A percentile compares a stretch with the other conserved stretches of the same genome.
phyloP scores from a whole-genome alignment of 805 yeast genomes.

The Nakazawaea populi region DNA sequence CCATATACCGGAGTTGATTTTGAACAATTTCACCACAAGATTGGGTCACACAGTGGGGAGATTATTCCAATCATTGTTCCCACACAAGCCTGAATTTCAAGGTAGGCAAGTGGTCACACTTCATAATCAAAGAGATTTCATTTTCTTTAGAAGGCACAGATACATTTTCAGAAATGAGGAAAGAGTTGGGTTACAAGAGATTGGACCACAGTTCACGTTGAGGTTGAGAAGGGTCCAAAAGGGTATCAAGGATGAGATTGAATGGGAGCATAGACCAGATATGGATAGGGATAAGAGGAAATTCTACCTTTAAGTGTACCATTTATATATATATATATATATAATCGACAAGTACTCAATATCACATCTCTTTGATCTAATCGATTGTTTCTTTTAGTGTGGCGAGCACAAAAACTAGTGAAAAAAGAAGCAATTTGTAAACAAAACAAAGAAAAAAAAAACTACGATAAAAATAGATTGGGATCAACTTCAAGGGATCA shows the following conservation, averaged over 20 bases:
- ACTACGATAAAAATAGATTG: background rate
- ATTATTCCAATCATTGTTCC: conserved; percentile 86
- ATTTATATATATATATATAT: background rate
- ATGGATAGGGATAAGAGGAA: conserved; percentile 96
- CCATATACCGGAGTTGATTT: conserved; percentile 86
- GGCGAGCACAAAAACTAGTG: too few species aligned
- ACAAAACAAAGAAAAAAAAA: background rate
- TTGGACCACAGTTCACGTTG: conserved; percentile 95
- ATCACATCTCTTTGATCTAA: background rate
- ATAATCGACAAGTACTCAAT: too few species aligned
- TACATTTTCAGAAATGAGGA: conserved; percentile 86
- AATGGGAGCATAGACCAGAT: conserved; percentile 94
- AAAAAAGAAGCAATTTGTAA: background rate
- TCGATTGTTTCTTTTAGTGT: background rate
- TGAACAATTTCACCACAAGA: conserved; percentile 89
- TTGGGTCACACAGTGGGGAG: conserved; percentile 92
- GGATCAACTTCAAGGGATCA: too few species aligned
- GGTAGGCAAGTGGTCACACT: conserved; percentile 95
- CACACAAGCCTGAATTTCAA: conserved; percentile 87
- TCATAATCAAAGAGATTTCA: conserved; percentile 94
- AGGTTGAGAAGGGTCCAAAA: conserved; percentile 83
- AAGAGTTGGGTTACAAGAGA: conserved; percentile 89
- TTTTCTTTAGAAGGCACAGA: conserved; percentile 93
- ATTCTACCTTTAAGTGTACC: conserved; percentile 61
- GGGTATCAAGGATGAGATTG: conserved; percentile 87